Base-by-base conservation (phyloP, 495 filamentous ascomycete species). In the Penicillium verhagenii region DNA sequence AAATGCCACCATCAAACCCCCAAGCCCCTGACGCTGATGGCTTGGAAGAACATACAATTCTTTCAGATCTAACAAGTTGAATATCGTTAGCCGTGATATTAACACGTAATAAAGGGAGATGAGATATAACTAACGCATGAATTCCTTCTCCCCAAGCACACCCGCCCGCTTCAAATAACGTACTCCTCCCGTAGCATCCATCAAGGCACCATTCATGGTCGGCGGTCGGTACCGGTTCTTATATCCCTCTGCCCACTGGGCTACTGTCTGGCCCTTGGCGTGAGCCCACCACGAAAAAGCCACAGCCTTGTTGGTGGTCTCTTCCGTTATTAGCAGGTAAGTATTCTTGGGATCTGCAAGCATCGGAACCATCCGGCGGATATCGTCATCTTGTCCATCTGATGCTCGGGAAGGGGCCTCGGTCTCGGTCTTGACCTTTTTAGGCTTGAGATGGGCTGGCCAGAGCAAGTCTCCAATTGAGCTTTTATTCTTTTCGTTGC, bases 241-340 rank as follows among this genome's bases (percentile, higher is more conserved):
- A 45, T 45, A 45, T n/a, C 42, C 42, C 13, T 45, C 42, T 26
- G 20, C 42, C 42, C 24, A 45, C 19, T 45, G 42, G 42, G 42
- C 42, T 9, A 13, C 25, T 45, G 42, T 45, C 42, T 45, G 24
- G 42, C 42, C 42, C 21, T 25, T 21, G 21, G 1, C 4, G 21
- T 45, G 42, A 6, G 42, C 19, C 42, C 42, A 45, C 42, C 24
- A 45, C 5, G 11, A 5, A 23, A 45, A 45, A 4, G 42, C 42
- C 11, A 45, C 11, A 11, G 42, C 20, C 20, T 45, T 45, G 19
- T 45, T 45, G 13, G 42, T 45, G 1, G 42, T 10, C 10, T 45
- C 6, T 13, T 45, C 42, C 20, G 21, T 25, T 45, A 45, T 20
- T 1, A 45, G 42, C 0, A 45, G 24, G 42, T 45, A 45, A n/a